Evolutionary conservation across 352 stramenopile species (phyloP), one percentile per base, ranked within the genome.

Genomic region (Globisporangium iwayamae): DNA sequence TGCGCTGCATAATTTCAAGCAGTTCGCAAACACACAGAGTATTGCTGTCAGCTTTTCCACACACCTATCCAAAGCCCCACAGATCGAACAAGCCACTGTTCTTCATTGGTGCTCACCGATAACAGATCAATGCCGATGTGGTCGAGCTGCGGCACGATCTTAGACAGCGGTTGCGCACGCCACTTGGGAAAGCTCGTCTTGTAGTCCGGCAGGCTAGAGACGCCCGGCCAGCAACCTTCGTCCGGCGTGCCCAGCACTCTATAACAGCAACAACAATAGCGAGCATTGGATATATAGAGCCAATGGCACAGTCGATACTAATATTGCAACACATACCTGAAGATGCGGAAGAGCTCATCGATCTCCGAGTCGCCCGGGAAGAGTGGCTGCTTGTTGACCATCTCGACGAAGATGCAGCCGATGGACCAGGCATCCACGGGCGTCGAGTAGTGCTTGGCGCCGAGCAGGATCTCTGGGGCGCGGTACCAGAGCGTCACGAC

Each of bases 261-360:
- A 57, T 2, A 65, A 39, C 10, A 62, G 58, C 16, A 43, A 18
- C 45, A 16, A 57, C 2, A 43, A 22, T 22, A 53, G n/a, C 7
- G 7, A 52, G 43, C 18, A 14, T 25, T 22, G 20, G 14, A 47
- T 8, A 9, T 8, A 36, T 6, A 20, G 16, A n/a, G 14, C 13
- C 13, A 47, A 47, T 20, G 41, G 36, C 36, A 41, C 36, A 41
- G 9, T 41, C 36, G 1, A 41, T 41, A 14, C 36, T 11, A 46
- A 45, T 13, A n/a, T 7, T 13, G 7, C 30, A 48, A 34, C 18
- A 69, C 68, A 76, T 74, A 77, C 73, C 84, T 79, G 75, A 99
- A 99, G 62, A 99, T 99, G 51, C 98, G 98, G 75, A 98, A 99
- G 30, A 99, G 78, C 71, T 99, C 94, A 72, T 99, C 97, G 72